Base-by-base conservation (phyloP, 495 filamentous ascomycete species). In the Pseudomonodictys pantanalensis region DNA sequence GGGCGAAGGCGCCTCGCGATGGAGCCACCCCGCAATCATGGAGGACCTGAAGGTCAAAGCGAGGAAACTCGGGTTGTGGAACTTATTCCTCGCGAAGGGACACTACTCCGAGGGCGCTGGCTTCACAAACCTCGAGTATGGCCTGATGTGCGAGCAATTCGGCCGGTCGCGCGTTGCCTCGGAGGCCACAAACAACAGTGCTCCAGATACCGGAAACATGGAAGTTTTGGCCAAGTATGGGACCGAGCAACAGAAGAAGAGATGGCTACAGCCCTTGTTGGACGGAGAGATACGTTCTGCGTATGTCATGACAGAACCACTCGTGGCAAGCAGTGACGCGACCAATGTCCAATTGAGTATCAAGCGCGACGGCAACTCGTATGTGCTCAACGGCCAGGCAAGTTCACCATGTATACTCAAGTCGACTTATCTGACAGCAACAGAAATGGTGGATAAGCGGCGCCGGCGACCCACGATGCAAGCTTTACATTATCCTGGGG, bases 361-460 rank as follows among this genome's bases (percentile, higher is more conserved):
- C 67, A 84, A 77, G 52, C 84, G 77, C 47, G 88, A 92, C 52
- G 91, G 91, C 2, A 80, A 91, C 69, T 80, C 91, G 62, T 96
- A 90, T 66, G 79, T 95, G 24, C 78, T 96, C 10, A 95, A 95
- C 68, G 91, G 91, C 56, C 85, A 86, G 58, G 86, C 90, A 74
- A 47, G 85, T 68, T 2, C 9, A 9, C 24, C 17, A 5, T 9
- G 30, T 18, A 32, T 6, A 2, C 6, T 49, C 12, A 12, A 30
- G 3, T 6, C 65, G 17, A 30, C 2, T 6, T 25, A n/a, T 28
- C 15, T 32, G 35, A 20, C 20, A 11, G 0, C 12, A 1, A 18
- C 62, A 89, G 86, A 96, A 96, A 89, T 96, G 91, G 91, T 96
- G 91, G 91, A 91, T 86, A 60, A 91, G 86, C 56, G 91, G 91